A percentile compares a stretch with the other conserved stretches of the same genome.
Conservation (phyloP, 495 filamentous ascomycete genomes). For the Tricharina praecox region DNA sequence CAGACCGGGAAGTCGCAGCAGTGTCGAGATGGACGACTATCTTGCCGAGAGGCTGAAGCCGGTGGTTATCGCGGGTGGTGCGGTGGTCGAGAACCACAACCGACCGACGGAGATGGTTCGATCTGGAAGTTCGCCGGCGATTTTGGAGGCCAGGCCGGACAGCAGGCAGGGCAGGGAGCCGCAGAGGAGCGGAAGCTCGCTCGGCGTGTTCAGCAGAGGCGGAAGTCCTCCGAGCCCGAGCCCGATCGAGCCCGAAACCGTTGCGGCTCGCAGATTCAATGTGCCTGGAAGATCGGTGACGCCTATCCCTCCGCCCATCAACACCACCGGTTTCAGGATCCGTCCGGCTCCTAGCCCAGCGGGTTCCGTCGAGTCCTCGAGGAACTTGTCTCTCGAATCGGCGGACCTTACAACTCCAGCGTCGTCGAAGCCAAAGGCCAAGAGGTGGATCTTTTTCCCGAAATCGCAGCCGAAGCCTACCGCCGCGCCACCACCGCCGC, state of each 20-base stretch:
- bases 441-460: conserved; percentile 75
- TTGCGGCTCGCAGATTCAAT: conserved; percentile 6
- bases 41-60: conserved; percentile 66
- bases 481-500: conserved; percentile 17
- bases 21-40: conserved; percentile 42
- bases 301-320: conserved; percentile 17
- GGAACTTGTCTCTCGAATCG: conserved; percentile 1
- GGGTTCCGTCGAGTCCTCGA: background rate
- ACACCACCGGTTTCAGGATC: conserved; percentile 1
- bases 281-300: conserved; percentile 5
- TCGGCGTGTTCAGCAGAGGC: conserved; percentile 10
- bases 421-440: conserved; percentile 27
- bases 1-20: conserved; percentile 39
- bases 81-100: conserved; percentile 42
- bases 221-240: background rate
- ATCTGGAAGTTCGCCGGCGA: conserved; percentile 4
- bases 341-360: conserved; percentile 2
- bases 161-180: conserved; percentile 31
- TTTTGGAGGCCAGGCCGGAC: conserved; percentile 29
- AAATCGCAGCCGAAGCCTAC: conserved; percentile 40
- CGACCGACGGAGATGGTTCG: conserved; percentile 36
- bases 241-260: background rate
- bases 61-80: conserved; percentile 70
- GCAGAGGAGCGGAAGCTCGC: conserved; percentile 21
- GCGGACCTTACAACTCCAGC: conserved; percentile 1